A percentile compares a stretch with the other conserved stretches of the same genome.
Evolutionary conservation across 2,329 filamentous ascomycete genomes (phyloP).

Genomic region (Fusarium ambrosium): DNA sequence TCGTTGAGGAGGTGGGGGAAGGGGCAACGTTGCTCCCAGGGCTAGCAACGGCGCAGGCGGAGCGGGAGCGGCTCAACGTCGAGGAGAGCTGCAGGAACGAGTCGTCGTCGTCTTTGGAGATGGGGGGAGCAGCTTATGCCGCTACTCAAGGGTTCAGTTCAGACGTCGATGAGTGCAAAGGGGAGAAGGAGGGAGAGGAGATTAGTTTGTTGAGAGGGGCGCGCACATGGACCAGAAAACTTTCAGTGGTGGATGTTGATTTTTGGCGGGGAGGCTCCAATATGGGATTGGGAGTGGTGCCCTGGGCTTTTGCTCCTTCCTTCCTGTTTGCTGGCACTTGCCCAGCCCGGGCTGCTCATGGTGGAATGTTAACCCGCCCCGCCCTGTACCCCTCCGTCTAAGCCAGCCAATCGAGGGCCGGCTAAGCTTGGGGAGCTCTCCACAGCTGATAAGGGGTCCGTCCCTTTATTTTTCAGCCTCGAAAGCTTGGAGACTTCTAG

Average conservation of each 20-base stretch:
- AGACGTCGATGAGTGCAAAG: constrained; percentile 19
- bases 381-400: constrained; percentile 8
- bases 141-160: constrained; percentile 12
- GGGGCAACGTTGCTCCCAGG: constrained; percentile 1
- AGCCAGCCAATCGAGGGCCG: constrained; percentile 1
- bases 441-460: neutral
- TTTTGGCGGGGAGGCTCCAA: constrained; percentile 52
- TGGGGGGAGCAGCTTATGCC: constrained; percentile 28
- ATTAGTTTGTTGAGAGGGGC: constrained; percentile 45
- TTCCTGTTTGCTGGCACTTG: constrained; percentile 21
- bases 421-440: constrained; percentile 4
- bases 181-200: constrained; percentile 22
- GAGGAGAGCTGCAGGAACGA: constrained; percentile 15
- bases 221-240: constrained; percentile 49
- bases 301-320: neutral
- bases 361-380: constrained; percentile 49
- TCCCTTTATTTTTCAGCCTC: constrained; percentile 1
- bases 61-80: constrained; percentile 23
- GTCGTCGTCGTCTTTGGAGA: constrained; percentile 3
- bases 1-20: constrained; percentile 2
- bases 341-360: constrained; percentile 20
- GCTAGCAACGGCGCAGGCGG: neutral
- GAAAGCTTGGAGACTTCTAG: constrained; percentile 10
- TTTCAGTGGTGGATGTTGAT: constrained; percentile 49
- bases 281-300: constrained; percentile 7